Base-by-base conservation (phyloP, 1,284 basidiomycete genomes). In the Pterula multifida region DNA sequence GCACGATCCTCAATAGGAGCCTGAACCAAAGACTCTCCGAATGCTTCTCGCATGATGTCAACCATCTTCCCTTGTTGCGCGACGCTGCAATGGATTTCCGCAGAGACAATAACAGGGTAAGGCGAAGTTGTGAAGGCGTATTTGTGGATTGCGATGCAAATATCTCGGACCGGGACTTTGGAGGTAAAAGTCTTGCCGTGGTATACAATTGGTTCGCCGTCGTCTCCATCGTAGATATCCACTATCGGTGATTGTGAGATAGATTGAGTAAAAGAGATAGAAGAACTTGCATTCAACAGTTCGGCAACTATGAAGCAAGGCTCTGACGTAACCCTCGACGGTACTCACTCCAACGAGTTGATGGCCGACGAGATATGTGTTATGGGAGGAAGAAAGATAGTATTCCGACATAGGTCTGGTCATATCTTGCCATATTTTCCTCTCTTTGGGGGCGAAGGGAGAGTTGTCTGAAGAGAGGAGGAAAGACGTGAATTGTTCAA, bases 91-190 rank as follows among this genome's bases (percentile, higher is more conserved):
- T 97, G 94, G 1, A 97, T 79, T 68, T 99, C 95, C 17, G 93
- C 85, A 9, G 91, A 96, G 55, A 99, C 85, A 61, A 98, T 88
- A 58, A 99, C 72, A 0, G 95, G 95, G 63, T 94, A 98, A 0
- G 92, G 90, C 1, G 92, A 96, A 0, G 89, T 78, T 32, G 90
- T 81, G 61, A 98, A 98, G 0, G 90, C 94, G 61, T 98, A 98
- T 62, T 90, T 90, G 23, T 78, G 76, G 60, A 98, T 90, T 0
- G 93, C 91, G 32, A 79, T 70, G 61, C 93, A 90, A 48, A 95
- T 83, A 55, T 92, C 90, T 22, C 88, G 80, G 2, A 92, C 73
- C 0, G 90, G 70, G 2, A 98, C 84, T 55, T 88, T 90, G 23
- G 85, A 81, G 0, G 95, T 98, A 26, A 98, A 71, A 0, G 95